Percentiles rank a stretch among this genome's conserved stretches.
Evolutionary conservation across 371 early-diverging fungal genomes (phyloP).

Genomic region (Mortierella sp.): DNA sequence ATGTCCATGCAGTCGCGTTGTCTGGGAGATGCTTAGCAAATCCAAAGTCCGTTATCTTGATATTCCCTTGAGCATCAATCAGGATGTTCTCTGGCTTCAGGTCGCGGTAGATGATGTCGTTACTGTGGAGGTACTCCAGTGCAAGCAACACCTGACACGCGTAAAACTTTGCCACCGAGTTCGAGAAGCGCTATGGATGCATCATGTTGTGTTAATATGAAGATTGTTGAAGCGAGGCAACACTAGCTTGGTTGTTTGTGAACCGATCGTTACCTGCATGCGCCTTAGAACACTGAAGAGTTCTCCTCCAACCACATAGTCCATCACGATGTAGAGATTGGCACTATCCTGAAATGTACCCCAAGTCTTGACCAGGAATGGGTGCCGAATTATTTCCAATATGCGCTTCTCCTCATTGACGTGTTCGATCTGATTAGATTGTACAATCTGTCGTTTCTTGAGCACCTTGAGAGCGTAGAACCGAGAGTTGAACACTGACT

Average conservation of each 20-base stretch:
- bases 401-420: constrained; percentile 89
- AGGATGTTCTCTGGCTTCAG: constrained; percentile 96
- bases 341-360: constrained; percentile 82
- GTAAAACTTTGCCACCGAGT: constrained; percentile 90
- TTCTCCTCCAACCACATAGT: constrained; percentile 94
- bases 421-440: constrained; percentile 89
- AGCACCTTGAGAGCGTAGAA: constrained; percentile 93
- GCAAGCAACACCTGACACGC: constrained; percentile 80
- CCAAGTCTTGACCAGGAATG: constrained; percentile 86
- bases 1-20: constrained; percentile 81
- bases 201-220: no score
- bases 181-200: constrained; percentile 90
- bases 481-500: constrained; percentile 67
- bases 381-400: constrained; percentile 74
- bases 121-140: constrained; percentile 89
- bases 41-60: constrained; percentile 99
- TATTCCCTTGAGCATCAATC: constrained; percentile 91
- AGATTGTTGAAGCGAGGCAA: no score
- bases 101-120: constrained; percentile 94
- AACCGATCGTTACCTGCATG: constrained; percentile 54
- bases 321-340: constrained; percentile 87
- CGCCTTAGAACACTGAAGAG: constrained; percentile 76
- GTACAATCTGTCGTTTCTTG: constrained; percentile 81
- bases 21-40: constrained; percentile 96
- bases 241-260: no score